These are phyloP conservation scores for Tremella yokohamensis DNA, from an alignment of 768 basidiomycete genomes.

Conservation along the genomic window DNA sequence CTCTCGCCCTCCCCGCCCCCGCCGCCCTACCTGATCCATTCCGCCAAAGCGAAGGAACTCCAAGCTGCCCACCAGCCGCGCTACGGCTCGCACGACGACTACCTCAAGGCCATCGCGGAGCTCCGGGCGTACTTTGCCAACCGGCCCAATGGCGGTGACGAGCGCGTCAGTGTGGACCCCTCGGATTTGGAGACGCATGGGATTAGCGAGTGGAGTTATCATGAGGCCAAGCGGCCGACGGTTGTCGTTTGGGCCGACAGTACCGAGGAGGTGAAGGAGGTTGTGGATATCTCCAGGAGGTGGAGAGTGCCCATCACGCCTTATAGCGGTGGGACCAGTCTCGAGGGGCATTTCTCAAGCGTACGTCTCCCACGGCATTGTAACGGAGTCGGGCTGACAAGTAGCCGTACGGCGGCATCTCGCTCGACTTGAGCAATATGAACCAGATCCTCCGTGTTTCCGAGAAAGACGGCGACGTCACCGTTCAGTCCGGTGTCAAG, in stretches of 20 bases:
- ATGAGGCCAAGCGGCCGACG: slow-evolving; percentile 40
- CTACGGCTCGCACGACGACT: slow-evolving; percentile 33
- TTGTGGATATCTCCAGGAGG: slow-evolving; percentile 71
- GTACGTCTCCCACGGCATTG: slow-evolving; percentile 4
- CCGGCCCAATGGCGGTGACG: slow-evolving; percentile 8
- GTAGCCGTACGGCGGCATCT: slow-evolving; percentile 63
- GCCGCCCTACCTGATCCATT: slow-evolving; percentile 13
- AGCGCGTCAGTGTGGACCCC: slow-evolving; percentile 36
- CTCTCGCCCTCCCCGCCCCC: slow-evolving; percentile 8
- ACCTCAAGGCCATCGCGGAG: slow-evolving; percentile 34
- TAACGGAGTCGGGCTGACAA: background rate
- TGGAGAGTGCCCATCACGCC: slow-evolving; percentile 73
- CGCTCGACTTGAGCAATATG: slow-evolving; percentile 75
- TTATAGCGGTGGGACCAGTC: slow-evolving; percentile 78
- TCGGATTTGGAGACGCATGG: slow-evolving; percentile 42
- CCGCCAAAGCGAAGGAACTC: slow-evolving; percentile 30
- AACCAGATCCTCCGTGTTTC: slow-evolving; percentile 62
- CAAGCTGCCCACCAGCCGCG: slow-evolving; percentile 33
- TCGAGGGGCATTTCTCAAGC: slow-evolving; percentile 71
- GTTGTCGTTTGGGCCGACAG: slow-evolving; percentile 52
- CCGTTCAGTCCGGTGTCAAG: slow-evolving; percentile 51
- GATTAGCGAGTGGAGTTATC: slow-evolving; percentile 46
- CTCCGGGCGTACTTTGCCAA: slow-evolving; percentile 18
- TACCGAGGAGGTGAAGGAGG: slow-evolving; percentile 77
- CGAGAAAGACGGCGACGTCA: slow-evolving; percentile 48